These are phyloP conservation scores for Suhomyces ambrosiae DNA, from an alignment of 1,139 yeast species.

Conservation along the genomic window DNA sequence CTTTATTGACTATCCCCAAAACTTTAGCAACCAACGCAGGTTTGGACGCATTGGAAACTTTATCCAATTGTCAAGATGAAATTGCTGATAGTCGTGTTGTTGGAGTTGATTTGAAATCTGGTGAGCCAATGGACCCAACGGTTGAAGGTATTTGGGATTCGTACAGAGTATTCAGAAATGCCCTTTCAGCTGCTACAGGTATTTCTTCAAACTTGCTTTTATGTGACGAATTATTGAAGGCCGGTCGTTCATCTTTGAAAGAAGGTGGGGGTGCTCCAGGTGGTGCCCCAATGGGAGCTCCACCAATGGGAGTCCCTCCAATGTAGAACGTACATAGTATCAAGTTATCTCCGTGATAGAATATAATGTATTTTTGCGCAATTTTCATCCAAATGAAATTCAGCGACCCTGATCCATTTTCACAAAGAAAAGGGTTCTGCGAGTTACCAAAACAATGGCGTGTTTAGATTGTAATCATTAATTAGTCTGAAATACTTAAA, in stretches of 20 bases:
- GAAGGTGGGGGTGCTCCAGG: conserved; percentile 35
- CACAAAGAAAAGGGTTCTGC: too few relatives aligned
- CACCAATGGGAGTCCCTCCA: conserved; percentile 20
- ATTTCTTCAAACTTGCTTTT: conserved; percentile 88
- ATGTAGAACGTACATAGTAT: conserved; percentile 11
- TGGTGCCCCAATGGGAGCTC: conserved; percentile 17
- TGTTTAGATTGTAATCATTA: too few relatives aligned
- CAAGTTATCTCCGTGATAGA: too few relatives aligned
- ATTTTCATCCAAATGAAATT: too few relatives aligned
- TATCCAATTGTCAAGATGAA: conserved; percentile 90
- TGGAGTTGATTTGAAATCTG: conserved; percentile 87
- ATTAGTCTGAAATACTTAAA: too few relatives aligned
- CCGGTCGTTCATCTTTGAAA: conserved; percentile 90
- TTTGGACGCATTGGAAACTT: conserved; percentile 85
- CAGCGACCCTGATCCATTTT: too few relatives aligned
- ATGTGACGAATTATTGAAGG: conserved; percentile 95
- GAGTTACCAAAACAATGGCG: too few relatives aligned
- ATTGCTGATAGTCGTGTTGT: conserved; percentile 78
- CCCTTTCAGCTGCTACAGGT: conserved; percentile 89
- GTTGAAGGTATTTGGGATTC: conserved; percentile 97
- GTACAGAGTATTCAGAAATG: conserved; percentile 89
- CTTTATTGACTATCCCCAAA: conserved; percentile 87
- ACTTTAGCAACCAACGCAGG: conserved; percentile 93
- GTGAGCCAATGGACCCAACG: conserved; percentile 95
- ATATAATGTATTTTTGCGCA: too few relatives aligned